Base-by-base conservation (phyloP, 2,329 filamentous ascomycete species). In the Bipolaris victoriae region DNA sequence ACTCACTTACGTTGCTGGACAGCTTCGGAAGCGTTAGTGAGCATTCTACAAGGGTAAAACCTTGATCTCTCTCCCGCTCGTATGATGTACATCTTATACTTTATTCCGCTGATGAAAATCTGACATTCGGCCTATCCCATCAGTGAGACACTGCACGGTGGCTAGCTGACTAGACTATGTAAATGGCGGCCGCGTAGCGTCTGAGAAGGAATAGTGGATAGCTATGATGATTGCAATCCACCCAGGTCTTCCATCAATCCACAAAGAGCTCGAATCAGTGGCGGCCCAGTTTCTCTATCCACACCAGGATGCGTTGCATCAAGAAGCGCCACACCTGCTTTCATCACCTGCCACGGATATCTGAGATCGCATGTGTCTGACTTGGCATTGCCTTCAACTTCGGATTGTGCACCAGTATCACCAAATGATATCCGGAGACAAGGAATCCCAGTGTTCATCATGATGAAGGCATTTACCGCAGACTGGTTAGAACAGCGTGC, bases 341-440 rank as follows among this genome's bases (percentile, higher is more conserved):
- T 51, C 64, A 69, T 66, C 7, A 68, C 58, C 44, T 64, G 61
- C 9, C 49, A 61, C 3, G 59, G 65, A 49, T 49, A 46, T 29
- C 45, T 56, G 7, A 69, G 46, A 29, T 61, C 53, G 43, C 63
- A 66, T 20, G 53, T 40, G 9, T 61, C 58, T 7, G 39, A 11
- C 5, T 31, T 24, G 6, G 6, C 3, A 2, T 37, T 5, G 18
- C n/a, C 40, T 29, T 16, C 18, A 33, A 16, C 18, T 20, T 11
- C 22, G 4, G 16, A 33, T 13, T 36, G 6, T 15, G n/a, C 20
- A 13, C 13, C 20, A 1, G 31, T 13, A 31, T 18, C 26, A 9
- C n/a, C 18, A 16, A 37, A 46, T 5, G 52, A 47, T 5, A 63
- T 59, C 1, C 50, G 51, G 10, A 67, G 52, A 51, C 60, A 63